Conservation (phyloP, 768 basidiomycete genomes). For the Candolleomyces efflorescens region DNA sequence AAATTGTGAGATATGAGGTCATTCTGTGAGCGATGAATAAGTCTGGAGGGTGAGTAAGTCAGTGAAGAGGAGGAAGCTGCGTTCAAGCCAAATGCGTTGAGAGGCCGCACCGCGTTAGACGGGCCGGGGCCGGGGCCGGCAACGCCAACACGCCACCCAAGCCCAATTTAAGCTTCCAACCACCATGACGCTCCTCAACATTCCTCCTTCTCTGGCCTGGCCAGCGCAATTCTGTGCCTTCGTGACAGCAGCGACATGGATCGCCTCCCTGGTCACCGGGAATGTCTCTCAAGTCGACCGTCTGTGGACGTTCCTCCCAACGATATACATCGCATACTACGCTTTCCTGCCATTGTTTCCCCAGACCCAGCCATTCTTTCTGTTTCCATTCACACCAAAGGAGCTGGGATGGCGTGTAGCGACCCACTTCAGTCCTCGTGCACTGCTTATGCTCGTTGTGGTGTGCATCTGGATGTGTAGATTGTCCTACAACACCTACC, state of each 20-base stretch:
- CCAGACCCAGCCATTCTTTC: slow-evolving; percentile 29
- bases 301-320: slow-evolving; percentile 74
- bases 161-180: too few species aligned
- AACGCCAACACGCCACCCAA: too few species aligned
- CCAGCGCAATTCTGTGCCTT: slow-evolving; percentile 59
- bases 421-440: slow-evolving; percentile 61
- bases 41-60: too few species aligned
- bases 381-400: slow-evolving; percentile 56
- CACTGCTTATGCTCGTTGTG: slow-evolving; percentile 69
- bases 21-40: too few species aligned
- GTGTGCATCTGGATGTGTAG: slow-evolving; percentile 66
- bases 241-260: slow-evolving; percentile 44
- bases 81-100: too few species aligned
- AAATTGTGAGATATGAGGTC: too few species aligned
- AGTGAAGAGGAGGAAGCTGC: too few species aligned
- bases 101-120: too few species aligned
- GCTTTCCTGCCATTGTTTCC: slow-evolving; percentile 69
- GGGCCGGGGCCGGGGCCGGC: too few species aligned
- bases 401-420: slow-evolving; percentile 34
- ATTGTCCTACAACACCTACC: slow-evolving; percentile 76
- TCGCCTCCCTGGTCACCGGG: slow-evolving; percentile 61
- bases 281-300: slow-evolving; percentile 90
- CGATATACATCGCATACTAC: slow-evolving; percentile 79
- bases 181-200: slow-evolving; percentile 20
- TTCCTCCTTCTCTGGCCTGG: slow-evolving; percentile 48